Percentiles rank a stretch among this genome's conserved stretches.
Conservation (phyloP, 2,329 filamentous ascomycete genomes). For the Acrodontium crateriforme region DNA sequence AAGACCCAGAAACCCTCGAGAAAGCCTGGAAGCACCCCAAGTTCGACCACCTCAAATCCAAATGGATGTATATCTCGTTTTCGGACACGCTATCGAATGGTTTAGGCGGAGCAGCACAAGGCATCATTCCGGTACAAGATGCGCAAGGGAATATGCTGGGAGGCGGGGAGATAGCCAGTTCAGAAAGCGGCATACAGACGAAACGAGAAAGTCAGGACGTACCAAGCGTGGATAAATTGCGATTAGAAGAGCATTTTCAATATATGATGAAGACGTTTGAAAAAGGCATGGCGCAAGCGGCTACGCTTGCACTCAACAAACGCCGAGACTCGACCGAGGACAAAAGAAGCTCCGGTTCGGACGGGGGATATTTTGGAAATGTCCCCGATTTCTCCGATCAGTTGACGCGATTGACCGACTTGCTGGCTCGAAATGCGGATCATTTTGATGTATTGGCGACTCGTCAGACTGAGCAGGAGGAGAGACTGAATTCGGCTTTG, state of each 20-base stretch:
- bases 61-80: slow-evolving; percentile 20
- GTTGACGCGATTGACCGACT: slow-evolving; percentile 11
- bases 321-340: no score
- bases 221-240: no score
- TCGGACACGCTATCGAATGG: slow-evolving; percentile 7
- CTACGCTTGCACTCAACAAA: slow-evolving; percentile 6
- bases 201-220: no score
- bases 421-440: slow-evolving; percentile 12
- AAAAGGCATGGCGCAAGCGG: slow-evolving; percentile 13
- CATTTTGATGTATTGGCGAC: slow-evolving; percentile 11
- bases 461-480: slow-evolving; percentile 15
- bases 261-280: slow-evolving; percentile 14
- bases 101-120: slow-evolving; percentile 13
- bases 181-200: no score
- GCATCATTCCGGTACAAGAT: slow-evolving; percentile 18
- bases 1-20: slow-evolving; percentile 13
- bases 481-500: slow-evolving; percentile 11
- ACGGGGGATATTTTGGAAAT: no score
- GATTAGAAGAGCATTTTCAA: slow-evolving; percentile 14
- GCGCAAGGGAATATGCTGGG: slow-evolving; percentile 13
- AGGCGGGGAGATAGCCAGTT: slow-evolving; percentile 8
- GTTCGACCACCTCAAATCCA: slow-evolving; percentile 18
- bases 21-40: slow-evolving; percentile 17
- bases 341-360: no score
- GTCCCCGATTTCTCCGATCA: slow-evolving; percentile 10